Percentiles rank a stretch among this genome's conserved stretches.
These are phyloP conservation scores for Bacidia rubella DNA, from an alignment of 495 filamentous ascomycete genomes.

Conservation along the genomic window DNA sequence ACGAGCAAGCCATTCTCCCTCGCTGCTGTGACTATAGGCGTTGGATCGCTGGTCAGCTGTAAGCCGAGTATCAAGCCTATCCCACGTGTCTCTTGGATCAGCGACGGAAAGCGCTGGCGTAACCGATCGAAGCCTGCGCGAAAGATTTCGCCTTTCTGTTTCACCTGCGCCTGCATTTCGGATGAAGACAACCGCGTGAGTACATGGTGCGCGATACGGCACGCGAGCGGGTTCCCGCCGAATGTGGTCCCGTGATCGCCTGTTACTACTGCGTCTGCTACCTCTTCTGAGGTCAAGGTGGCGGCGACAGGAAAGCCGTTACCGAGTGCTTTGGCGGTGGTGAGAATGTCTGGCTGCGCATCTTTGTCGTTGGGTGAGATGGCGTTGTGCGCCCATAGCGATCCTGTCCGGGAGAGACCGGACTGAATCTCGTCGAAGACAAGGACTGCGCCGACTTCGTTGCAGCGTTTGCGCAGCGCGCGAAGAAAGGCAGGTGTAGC, in stretches of 20 bases:
- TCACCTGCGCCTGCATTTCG: constrained; percentile 49
- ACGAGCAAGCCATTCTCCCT: constrained; percentile 78
- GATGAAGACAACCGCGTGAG: constrained; percentile 56
- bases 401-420: constrained; percentile 73
- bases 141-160: constrained; percentile 53
- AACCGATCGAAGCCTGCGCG: constrained; percentile 47
- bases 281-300: constrained; percentile 59
- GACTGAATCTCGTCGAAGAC: constrained; percentile 97
- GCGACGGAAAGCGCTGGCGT: constrained; percentile 50
- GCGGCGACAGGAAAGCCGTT: constrained; percentile 95
- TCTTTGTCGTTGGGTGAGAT: constrained; percentile 40
- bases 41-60: constrained; percentile 60
- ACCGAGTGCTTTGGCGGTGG: constrained; percentile 86
- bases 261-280: constrained; percentile 70
- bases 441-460: constrained; percentile 75
- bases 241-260: constrained; percentile 97
- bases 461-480: constrained; percentile 65
- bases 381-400: constrained; percentile 71
- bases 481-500: constrained; percentile 68
- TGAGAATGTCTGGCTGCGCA: constrained; percentile 87
- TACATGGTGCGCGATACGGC: constrained; percentile 70
- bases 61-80: constrained; percentile 73
- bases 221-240: constrained; percentile 85
- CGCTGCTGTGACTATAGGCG: constrained; percentile 63
- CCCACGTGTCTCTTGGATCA: constrained; percentile 68